Conservation (phyloP, 257 asterid species). For the Solanum chiquidenum region DNA sequence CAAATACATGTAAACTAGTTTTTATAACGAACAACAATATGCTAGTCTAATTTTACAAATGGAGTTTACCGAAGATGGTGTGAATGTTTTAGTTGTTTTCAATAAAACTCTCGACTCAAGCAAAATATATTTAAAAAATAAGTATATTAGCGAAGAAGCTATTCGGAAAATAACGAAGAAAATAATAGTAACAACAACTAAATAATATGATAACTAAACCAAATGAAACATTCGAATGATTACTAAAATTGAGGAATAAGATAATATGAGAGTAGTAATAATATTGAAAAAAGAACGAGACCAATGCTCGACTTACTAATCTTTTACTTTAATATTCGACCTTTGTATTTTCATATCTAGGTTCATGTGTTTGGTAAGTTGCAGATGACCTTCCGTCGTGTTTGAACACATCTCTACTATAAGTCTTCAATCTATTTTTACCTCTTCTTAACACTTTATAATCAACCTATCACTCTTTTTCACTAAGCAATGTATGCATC, state of each 20-base stretch:
- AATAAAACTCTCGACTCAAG: not conserved
- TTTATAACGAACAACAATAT: not conserved
- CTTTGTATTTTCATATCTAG: not conserved
- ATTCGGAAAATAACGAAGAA: not conserved
- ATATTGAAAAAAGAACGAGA: not conserved
- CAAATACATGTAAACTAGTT: not conserved
- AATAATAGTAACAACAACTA: not conserved
- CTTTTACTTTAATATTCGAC: not conserved
- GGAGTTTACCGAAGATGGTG: not conserved
- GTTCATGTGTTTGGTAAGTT: not conserved
- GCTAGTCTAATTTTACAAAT: not conserved
- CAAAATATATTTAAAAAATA: not conserved
- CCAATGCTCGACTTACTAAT: not conserved
- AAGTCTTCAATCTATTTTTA: not conserved
- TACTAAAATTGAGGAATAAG: not conserved
- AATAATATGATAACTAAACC: not conserved
- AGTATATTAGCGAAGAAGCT: not conserved
- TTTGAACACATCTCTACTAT: not conserved
- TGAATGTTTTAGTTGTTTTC: not conserved
- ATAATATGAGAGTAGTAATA: not conserved
- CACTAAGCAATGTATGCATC: not conserved
- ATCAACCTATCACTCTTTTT: not conserved
- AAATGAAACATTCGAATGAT: not conserved
- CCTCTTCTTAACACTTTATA: not conserved
- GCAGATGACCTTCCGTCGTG: not conserved